Base-by-base conservation (phyloP, 2,329 filamentous ascomycete genomes). In the Talaromyces albobiverticillius region DNA sequence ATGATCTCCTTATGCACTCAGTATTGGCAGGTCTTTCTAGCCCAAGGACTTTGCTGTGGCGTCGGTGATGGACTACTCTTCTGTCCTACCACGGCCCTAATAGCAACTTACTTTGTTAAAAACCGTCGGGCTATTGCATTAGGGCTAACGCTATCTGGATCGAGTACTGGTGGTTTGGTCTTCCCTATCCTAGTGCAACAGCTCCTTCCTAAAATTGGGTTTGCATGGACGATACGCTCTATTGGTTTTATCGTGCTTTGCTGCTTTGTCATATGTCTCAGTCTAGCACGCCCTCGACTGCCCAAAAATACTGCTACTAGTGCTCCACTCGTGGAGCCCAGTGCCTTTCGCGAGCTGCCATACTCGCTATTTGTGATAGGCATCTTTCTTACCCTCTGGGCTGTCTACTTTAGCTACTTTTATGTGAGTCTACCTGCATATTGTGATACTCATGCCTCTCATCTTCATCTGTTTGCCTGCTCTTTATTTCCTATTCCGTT, bases 11-110 rank as follows among this genome's bases (percentile, higher is more conserved):
- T 77, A 0, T 62, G 69, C 10, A 74, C 62, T 0, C 57, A 62
- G 22, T 80, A 79, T 60, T 79, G 74, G 71, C 76, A 80, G 61
- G 66, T 81, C 0, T 70, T 81, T 23, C 70, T 82, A 3, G 62
- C 74, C 0, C 76, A 79, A 51, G 76, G 70, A 1, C 47, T 79
- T 2, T 53, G 71, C 64, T 31, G 64, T 67, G 38, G 78, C 75
- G 1, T 46, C 78, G 4, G 76, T 72, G 0, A 69, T 68, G 76
- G 76, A 0, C 65, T 70, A 7, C 46, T 74, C 3, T 78, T 77
- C 41, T 69, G 67, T 25, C 76, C 76, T 0, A 58, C 62, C 0
- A 22, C 78, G 4, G 61, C 71, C 0, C 31, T 78, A 1, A 59
- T 76, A 6, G 67, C 66, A 2, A 71, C 73, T 0, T 78, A 78